These are phyloP conservation scores for Umbelopsis vinacea DNA, from an alignment of 192 early-diverging fungal genomes.

Conservation along the genomic window DNA sequence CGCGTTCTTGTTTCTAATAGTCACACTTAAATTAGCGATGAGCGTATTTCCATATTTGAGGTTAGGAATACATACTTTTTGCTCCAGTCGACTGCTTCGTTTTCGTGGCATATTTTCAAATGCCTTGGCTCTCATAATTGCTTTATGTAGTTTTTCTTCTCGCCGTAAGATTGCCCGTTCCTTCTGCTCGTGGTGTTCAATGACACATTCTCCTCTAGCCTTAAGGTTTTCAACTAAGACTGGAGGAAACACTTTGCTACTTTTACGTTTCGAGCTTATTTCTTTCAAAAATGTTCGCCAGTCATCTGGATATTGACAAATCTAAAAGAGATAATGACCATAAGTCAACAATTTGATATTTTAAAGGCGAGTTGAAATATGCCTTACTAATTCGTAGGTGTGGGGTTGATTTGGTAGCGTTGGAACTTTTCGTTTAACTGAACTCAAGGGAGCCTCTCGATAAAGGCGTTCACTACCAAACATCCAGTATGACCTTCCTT, in stretches of 20 bases:
- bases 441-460: background rate
- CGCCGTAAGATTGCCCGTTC: background rate
- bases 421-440: background rate
- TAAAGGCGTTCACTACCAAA: slow-evolving; percentile 5
- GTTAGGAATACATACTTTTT: background rate
- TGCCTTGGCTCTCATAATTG: background rate
- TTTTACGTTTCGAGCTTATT: background rate
- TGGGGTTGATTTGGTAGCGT: background rate
- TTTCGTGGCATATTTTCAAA: background rate
- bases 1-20: slow-evolving; percentile 3
- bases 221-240: background rate
- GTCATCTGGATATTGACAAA: background rate
- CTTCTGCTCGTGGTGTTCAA: background rate
- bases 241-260: background rate
- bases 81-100: slow-evolving; percentile 8
- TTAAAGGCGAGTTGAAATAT: background rate
- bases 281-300: background rate
- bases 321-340: background rate
- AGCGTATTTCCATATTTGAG: background rate
- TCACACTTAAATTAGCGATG: background rate
- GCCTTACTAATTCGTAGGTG: slow-evolving; percentile 9
- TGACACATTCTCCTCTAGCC: background rate
- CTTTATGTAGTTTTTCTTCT: background rate
- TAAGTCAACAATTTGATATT: background rate
- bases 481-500: slow-evolving; percentile 14